Conservation (phyloP, 805 yeast genomes). For the Nakazawaea ishiwadae region DNA sequence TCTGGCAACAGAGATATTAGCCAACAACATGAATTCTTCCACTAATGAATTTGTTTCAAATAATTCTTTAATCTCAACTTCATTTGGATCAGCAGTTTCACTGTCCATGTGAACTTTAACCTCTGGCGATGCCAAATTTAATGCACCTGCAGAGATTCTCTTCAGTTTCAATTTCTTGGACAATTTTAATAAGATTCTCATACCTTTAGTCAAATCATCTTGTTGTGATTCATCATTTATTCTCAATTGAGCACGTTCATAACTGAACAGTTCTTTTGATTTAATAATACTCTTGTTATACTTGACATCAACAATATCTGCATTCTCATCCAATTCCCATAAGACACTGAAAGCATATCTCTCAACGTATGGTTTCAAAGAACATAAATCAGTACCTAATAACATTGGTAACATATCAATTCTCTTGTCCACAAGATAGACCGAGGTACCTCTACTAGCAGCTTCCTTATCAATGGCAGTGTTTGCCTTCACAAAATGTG, state of each 20-base stretch:
- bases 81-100: conserved; percentile 95
- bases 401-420: conserved; percentile 97
- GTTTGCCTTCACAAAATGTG: conserved; percentile 91
- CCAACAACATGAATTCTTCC: conserved; percentile 97
- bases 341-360: conserved; percentile 92
- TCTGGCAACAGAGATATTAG: conserved; percentile 92
- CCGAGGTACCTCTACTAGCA: conserved; percentile 96
- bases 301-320: conserved; percentile 73
- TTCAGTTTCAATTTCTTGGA: conserved; percentile 82
- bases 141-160: conserved; percentile 91
- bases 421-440: conserved; percentile 94
- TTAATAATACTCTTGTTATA: conserved; percentile 85
- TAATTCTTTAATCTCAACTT: conserved; percentile 84
- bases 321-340: conserved; percentile 90
- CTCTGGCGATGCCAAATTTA: conserved; percentile 95
- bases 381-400: conserved; percentile 93
- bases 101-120: conserved; percentile 96
- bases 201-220: conserved; percentile 85
- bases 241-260: conserved; percentile 86
- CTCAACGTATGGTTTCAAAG: conserved; percentile 91
- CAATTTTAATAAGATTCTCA: conserved; percentile 74
- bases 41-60: conserved; percentile 93
- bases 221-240: conserved; percentile 73
- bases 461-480: conserved; percentile 94
- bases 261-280: conserved; percentile 92